Conservation (phyloP, 805 yeast species). For the Kluyveromyces siamensis region DNA sequence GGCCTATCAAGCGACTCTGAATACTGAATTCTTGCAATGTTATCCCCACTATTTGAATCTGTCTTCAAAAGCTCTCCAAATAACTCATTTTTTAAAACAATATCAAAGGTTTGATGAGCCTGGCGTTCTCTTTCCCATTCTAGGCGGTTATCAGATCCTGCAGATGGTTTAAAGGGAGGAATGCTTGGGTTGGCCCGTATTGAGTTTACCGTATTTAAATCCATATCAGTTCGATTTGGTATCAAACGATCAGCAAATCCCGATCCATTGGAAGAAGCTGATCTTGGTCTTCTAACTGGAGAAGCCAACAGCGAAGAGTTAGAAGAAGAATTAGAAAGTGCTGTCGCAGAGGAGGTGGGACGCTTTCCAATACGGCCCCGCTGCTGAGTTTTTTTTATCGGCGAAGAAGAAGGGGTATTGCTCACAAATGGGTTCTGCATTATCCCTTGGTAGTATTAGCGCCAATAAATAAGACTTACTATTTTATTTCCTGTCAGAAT, state of each 20-base stretch:
- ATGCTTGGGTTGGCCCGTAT: slow-evolving; percentile 20
- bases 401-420: slow-evolving; percentile 28
- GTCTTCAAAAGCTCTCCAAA: slow-evolving; percentile 79
- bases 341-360: slow-evolving; percentile 9
- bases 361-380: slow-evolving; percentile 12
- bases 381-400: slow-evolving; percentile 13
- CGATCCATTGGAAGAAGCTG: slow-evolving; percentile 16
- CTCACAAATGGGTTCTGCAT: slow-evolving; percentile 24
- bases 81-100: slow-evolving; percentile 78
- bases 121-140: slow-evolving; percentile 66
- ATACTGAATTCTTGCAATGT: slow-evolving; percentile 23
- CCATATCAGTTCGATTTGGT: slow-evolving; percentile 80
- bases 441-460: too few relatives aligned
- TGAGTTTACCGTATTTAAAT: slow-evolving; percentile 74
- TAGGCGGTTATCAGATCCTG: slow-evolving; percentile 43
- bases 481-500: neutral
- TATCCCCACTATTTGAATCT: slow-evolving; percentile 24
- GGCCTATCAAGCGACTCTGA: slow-evolving; percentile 13
- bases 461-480: neutral
- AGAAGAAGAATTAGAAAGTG: slow-evolving; percentile 8
- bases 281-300: slow-evolving; percentile 25
- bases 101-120: slow-evolving; percentile 79
- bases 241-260: slow-evolving; percentile 78
- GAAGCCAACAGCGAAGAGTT: slow-evolving; percentile 21
- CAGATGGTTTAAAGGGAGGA: slow-evolving; percentile 15